Conservation (phyloP, 495 filamentous ascomycete genomes). For the Penicillium egyptiacum region DNA sequence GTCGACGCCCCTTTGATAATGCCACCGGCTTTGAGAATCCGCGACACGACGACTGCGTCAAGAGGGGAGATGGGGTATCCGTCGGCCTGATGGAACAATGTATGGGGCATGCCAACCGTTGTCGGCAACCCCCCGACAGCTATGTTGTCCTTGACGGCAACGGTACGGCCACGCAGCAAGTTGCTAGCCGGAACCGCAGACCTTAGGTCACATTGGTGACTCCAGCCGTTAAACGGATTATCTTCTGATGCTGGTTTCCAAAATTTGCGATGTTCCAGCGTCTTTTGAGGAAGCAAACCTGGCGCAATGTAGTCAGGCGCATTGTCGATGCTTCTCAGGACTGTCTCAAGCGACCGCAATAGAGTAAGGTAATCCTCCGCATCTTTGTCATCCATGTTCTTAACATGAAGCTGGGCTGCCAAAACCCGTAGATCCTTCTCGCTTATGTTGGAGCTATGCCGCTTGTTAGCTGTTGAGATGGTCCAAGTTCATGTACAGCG, state of each 20-base stretch:
- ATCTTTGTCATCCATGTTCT: constrained; percentile 20
- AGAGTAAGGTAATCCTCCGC: constrained; percentile 29
- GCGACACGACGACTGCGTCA: constrained; percentile 41
- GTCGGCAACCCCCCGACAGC: constrained; percentile 35
- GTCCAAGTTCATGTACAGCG: background rate
- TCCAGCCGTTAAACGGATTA: constrained; percentile 45
- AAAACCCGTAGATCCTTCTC: constrained; percentile 14
- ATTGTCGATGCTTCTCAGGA: constrained; percentile 21
- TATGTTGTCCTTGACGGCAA: constrained; percentile 43
- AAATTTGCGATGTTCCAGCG: constrained; percentile 19
- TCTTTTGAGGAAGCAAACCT: constrained; percentile 15
- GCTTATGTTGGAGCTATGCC: constrained; percentile 20
- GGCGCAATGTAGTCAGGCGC: constrained; percentile 28
- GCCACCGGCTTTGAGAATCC: constrained; percentile 41
- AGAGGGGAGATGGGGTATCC: constrained; percentile 27
- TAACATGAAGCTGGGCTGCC: constrained; percentile 18
- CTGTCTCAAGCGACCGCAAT: constrained; percentile 29
- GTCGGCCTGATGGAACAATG: constrained; percentile 17
- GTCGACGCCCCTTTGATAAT: constrained; percentile 37
- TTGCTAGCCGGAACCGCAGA: constrained; percentile 15
- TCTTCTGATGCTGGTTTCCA: constrained; percentile 25
- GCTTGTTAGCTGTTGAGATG: background rate
- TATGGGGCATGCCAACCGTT: constrained; percentile 29
- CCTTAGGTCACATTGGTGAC: constrained; percentile 23
- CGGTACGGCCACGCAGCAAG: constrained; percentile 28